Base-by-base conservation (phyloP, 2,329 filamentous ascomycete genomes). In the Ophiostoma novo-ulmi region DNA sequence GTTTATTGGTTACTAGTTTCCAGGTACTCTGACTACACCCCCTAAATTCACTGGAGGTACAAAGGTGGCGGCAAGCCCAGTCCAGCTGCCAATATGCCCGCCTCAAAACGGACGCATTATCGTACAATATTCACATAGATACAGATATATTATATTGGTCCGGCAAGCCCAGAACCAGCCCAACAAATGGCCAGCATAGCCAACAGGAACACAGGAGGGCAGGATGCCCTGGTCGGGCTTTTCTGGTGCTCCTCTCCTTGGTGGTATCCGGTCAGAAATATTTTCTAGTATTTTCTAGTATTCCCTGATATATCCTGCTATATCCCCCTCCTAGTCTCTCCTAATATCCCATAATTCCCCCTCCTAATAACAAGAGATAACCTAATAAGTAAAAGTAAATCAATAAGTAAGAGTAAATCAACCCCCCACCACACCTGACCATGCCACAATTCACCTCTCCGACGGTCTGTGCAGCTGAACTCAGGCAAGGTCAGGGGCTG, bases 401-500 rank as follows among this genome's bases (percentile, higher is more conserved):
- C 31, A 48, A 48, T n/a, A 20, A 48, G 44, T 2, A 39, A 48
- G 17, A n/a, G 5, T n/a, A 20, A 48, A 48, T 48, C 17, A 48
- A 20, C 44, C 44, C 44, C 58, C 55, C 63, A 41, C 70, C 70
- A 67, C 67, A 41, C 31, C 22, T 58, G 35, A 6, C 41, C 55
- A 41, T 39, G 44, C 17, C 44, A n/a, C 44, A 58, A 58, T 58
- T 13, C n/a, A 26, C 20, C 44, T 55, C 48, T 55, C 13, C 14
- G 39, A 22, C 48, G n/a, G 20, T 69, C 31, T 48, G 58, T 61
- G 38, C 26, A 69, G 67, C 70, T 69, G 67, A 69, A 71, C 39
- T 48, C 26, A 31, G 67, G 26, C 61, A 71, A 69, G 70, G 67
- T 67, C 70, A 71, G 70, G 70, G 70, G 70, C 61, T 65, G 66